Base-by-base conservation (phyloP, 306 rosid species). In the Heteromeles arbutifolia region DNA sequence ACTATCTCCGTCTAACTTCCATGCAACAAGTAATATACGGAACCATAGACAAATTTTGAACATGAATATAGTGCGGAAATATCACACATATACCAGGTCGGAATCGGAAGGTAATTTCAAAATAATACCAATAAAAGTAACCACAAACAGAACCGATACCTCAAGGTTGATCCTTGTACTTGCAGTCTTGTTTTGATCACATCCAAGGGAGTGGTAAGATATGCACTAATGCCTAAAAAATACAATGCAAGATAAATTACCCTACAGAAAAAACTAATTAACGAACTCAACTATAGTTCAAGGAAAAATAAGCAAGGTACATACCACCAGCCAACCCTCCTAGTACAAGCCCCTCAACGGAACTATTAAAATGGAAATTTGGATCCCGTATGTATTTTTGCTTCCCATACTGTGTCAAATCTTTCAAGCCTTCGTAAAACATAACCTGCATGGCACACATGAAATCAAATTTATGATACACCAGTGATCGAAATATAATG, bases 251-350 rank as follows among this genome's bases (percentile, higher is more conserved):
- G 57, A 67, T 80, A 32, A 32, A 21, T 26, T 13, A 61, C 52
- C 25, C 74, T 77, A 3, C 70, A 26, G 2, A 19, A 18, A 61
- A 43, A 58, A 57, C 29, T 62, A 65, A 28, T 54, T 41, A 25
- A 45, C 11, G 14, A 22, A 37, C 68, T 52, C 61, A 11, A 71
- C 34, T 14, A 39, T 14, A 39, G 54, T 74, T 58, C 48, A 67
- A n/a, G 63, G 72, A 56, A 44, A 24, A 22, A 54, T 54, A 68
- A 29, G 81, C 77, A 84, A 66, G 66, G 65, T 63, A 74, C 95
- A 70, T 87, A 93, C 98, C 98, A 69, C 98, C 98, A 65, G 98
- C 96, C 79, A 93, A 85, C 68, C 96, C 96, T 76, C 95, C 98
- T 69, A 89, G 83, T 54, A 89, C 74, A 50, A 93, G 90, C 71